Base-by-base conservation (phyloP, 371 early-diverging fungal genomes). In the Blastocladiella emersonii region DNA sequence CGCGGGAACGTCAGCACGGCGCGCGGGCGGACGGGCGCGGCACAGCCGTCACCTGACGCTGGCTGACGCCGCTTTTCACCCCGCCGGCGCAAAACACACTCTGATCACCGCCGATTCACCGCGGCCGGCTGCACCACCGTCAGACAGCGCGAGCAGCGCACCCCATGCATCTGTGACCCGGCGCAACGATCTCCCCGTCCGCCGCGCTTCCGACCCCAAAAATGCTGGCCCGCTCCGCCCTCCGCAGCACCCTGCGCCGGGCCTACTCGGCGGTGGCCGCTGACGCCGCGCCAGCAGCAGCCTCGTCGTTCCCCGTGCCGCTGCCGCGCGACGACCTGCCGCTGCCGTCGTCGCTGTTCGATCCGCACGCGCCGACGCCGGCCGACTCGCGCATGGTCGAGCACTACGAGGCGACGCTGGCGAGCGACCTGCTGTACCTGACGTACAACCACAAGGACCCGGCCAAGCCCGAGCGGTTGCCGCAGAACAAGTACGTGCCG, bases 371-470 rank as follows among this genome's bases (percentile, higher is more conserved):
- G 0, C 27, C 37, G 30, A 59, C 59, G 30, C 59, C 59, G 10
- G 32, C 23, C 13, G 19, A 13, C 30, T 25, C 37, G 19, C 82
- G 95, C 43, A 79, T 95, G 34, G 85, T 83, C 66, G 89, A 89
- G 72, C 86, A 86, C 70, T 93, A 89, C 73, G 80, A 85, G 71
- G 77, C 78, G 64, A 86, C 88, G 19, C 66, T 95, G 66, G 79
- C 85, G 41, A 90, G 91, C 69, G 93, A 94, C 68, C 70, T 95
- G 30, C 81, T 90, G 81, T 78, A 89, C 49, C 67, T 93, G 39
- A 77, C 82, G 6, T 94, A 94, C 75, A 81, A 85, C 70, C 93
- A 93, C 69, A 71, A 76, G 43, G 49, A 70, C 66, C 49, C 66
- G 36, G 35, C 59, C 7, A 21, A 10, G 36, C 67, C 25, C n/a